Base-by-base conservation (phyloP, 208 protist species). In the Polymyxa betae region DNA sequence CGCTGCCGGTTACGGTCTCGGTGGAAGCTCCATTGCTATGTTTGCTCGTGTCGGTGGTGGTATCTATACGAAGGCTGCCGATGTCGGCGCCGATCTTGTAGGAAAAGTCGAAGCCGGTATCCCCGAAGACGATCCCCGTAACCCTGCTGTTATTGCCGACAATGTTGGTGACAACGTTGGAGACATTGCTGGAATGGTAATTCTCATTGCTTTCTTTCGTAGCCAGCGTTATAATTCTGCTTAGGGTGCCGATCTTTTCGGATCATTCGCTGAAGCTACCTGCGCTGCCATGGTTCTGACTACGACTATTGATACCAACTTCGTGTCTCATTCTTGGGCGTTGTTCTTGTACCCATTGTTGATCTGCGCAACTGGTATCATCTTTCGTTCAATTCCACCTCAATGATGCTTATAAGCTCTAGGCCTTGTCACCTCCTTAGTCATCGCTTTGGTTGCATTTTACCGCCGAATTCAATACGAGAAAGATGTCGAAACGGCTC, bases 151-250 rank as follows among this genome's bases (percentile, higher is more conserved):
- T n/a, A 93, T 95, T 87, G 94, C 94, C 46, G 94, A 95, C 88
- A 94, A 95, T 92, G 93, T 95, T 40, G 94, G 94, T 45, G 94
- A 95, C 82, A 95, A 95, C 90, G 94, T 95, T 40, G 94, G 94
- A 29, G 94, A 95, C 87, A 92, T 94, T 49, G 94, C 94, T 35
- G 93, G 93, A 38, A 98, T 98, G 91, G 97, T 97, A 66, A 97
- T 95, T 90, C 98, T 97, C 92, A 97, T 96, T 35, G 97, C 97
- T 90, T 95, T 96, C 0, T 97, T 97, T 32, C 97, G 97, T 92
- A 91, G 72, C 35, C 10, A n/a, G n/a, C n/a, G 72, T 82, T 82
- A n/a, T n/a, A n/a, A n/a, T n/a, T n/a, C n/a, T n/a, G n/a, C n/a
- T n/a, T n/a, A n/a, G n/a, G 91, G 92, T 32, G 91, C 93, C n/a